A percentile compares a stretch with the other conserved stretches of the same genome.
Evolutionary conservation across 441 rosid genomes (phyloP).

Genomic region (Populus trichocarpa): DNA sequence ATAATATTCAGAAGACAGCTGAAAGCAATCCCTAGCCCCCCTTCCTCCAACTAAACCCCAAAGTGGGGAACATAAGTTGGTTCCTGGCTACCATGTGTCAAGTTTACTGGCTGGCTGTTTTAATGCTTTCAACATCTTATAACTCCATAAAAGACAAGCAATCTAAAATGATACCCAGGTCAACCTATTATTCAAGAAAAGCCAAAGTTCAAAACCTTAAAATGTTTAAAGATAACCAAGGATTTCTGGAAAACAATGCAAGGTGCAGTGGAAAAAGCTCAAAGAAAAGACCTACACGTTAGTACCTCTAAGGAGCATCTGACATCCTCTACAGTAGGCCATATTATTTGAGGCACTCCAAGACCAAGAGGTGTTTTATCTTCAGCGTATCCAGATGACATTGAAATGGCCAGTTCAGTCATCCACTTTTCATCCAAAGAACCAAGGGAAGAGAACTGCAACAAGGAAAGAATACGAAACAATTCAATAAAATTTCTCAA

Average conservation of each 20-base stretch:
- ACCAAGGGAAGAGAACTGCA: constrained; percentile 94
- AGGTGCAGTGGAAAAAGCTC: constrained; percentile 6
- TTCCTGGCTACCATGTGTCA: no score
- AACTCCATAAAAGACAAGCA: neutral
- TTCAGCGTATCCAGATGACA: constrained; percentile 79
- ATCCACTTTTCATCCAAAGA: constrained; percentile 96
- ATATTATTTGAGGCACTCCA: constrained; percentile 72
- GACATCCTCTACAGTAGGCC: constrained; percentile 95
- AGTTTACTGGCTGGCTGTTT: no score
- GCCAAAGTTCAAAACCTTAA: neutral
- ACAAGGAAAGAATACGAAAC: constrained; percentile 6
- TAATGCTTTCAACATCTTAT: neutral
- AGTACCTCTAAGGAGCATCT: constrained; percentile 91
- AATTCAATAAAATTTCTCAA: constrained; percentile 2
- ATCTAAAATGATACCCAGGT: neutral
- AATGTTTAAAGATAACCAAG: neutral
- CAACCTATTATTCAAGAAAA: neutral
- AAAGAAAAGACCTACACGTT: constrained; percentile 16
- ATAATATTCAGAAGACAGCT: neutral
- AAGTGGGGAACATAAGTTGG: no score
- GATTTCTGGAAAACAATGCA: constrained; percentile 2
- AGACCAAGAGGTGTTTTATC: constrained; percentile 76
- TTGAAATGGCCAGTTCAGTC: constrained; percentile 72
- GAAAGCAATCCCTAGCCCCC: neutral
- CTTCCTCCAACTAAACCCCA: no score